Conservation (phyloP, 768 basidiomycete species). For the Podaxis rugospora region DNA sequence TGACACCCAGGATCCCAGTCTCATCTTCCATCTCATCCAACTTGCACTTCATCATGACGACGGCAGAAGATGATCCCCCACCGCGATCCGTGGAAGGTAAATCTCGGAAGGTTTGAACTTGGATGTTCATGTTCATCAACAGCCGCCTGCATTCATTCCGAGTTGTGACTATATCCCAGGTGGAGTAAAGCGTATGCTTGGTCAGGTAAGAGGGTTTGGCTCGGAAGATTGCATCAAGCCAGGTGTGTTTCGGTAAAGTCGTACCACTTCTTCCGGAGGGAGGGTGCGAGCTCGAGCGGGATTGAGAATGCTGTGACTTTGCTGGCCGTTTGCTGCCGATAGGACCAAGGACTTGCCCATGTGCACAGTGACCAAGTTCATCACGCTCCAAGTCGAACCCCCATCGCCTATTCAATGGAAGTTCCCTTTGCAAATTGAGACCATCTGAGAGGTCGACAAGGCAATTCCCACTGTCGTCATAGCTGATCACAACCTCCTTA, state of each 20-base stretch:
- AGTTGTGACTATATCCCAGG: constrained; percentile 57
- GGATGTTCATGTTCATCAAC: constrained; percentile 67
- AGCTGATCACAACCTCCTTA: constrained; percentile 51
- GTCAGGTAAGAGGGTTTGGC: constrained; percentile 55
- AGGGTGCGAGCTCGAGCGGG: not conserved
- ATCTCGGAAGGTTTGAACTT: constrained; percentile 30
- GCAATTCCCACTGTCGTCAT: constrained; percentile 2
- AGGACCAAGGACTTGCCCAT: not conserved
- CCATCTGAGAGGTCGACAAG: constrained; percentile 3
- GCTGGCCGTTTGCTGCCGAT: not conserved
- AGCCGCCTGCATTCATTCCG: constrained; percentile 70
- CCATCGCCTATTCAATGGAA: not conserved
- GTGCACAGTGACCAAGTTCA: not conserved
- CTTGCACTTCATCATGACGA: constrained; percentile 72
- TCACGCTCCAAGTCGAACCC: not conserved
- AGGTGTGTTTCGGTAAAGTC: constrained; percentile 53
- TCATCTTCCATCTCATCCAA: constrained; percentile 63
- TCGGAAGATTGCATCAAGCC: constrained; percentile 88
- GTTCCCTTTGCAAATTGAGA: constrained; percentile 1
- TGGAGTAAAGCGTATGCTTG: constrained; percentile 43
- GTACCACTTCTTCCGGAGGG: not conserved
- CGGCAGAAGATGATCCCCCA: constrained; percentile 44
- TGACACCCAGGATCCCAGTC: constrained; percentile 42
- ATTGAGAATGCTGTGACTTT: not conserved
- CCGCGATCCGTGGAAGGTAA: constrained; percentile 39